Conservation (phyloP, 140 eudicot species). For the Oenanthe javanica region DNA sequence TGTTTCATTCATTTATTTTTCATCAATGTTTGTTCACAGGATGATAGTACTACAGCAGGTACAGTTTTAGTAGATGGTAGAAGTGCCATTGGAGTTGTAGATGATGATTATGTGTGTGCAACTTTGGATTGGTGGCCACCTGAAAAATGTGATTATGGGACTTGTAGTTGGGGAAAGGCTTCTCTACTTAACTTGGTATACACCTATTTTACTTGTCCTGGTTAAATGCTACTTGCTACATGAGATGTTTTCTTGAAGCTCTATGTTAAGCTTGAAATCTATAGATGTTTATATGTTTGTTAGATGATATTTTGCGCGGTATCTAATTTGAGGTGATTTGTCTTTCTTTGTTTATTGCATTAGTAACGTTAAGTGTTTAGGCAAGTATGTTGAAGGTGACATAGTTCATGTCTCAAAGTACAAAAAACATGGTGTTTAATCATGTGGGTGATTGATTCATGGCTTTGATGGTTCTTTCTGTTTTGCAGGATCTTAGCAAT, state of each 20-base stretch:
- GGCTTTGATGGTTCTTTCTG: constrained; percentile 9
- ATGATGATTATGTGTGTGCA: constrained; percentile 64
- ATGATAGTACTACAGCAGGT: constrained; percentile 18
- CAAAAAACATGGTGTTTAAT: background rate
- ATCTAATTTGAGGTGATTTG: background rate
- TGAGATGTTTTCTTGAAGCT: background rate
- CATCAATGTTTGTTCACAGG: constrained; percentile 24
- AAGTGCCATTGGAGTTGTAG: constrained; percentile 43
- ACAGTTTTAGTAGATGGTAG: constrained; percentile 44
- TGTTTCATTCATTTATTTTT: constrained; percentile 21
- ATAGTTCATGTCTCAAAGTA: background rate
- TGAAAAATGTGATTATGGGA: constrained; percentile 88
- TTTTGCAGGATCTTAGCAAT: constrained; percentile 70
- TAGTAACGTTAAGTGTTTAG: background rate
- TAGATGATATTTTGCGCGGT: background rate
- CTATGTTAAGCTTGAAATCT: background rate
- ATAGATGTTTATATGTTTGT: background rate
- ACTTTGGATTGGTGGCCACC: constrained; percentile 99
- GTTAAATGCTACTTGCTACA: background rate
- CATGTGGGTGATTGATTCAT: background rate
- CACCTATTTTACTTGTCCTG: background rate
- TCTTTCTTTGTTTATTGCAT: background rate
- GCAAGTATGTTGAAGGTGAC: background rate
- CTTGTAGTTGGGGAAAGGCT: constrained; percentile 77
- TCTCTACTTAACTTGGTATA: constrained; percentile 80